A percentile compares a stretch with the other conserved stretches of the same genome.
Conservation (phyloP, 2,329 filamentous ascomycete genomes). For the Cladophialophora bantiana region DNA sequence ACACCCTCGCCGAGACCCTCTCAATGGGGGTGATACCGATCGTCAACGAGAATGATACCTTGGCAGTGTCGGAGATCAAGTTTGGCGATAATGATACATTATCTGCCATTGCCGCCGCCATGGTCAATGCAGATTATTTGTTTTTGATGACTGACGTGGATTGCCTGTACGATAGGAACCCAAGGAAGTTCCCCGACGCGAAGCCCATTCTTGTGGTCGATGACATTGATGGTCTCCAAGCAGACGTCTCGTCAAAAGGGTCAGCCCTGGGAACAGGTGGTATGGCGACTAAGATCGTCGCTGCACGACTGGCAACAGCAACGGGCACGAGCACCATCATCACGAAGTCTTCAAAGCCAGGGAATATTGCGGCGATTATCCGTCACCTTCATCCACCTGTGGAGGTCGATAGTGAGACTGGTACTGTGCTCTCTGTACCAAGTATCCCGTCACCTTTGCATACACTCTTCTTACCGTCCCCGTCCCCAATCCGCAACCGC, state of each 20-base stretch:
- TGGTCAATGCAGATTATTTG: slow-evolving; percentile 95
- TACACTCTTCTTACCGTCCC: slow-evolving; percentile 88
- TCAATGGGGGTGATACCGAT: slow-evolving; percentile 97
- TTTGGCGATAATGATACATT: slow-evolving; percentile 99
- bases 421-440: slow-evolving; percentile 41
- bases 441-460: slow-evolving; percentile 70
- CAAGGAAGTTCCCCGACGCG: slow-evolving; percentile 82
- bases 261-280: slow-evolving; percentile 91
- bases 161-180: slow-evolving; percentile 96
- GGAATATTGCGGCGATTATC: slow-evolving; percentile 88
- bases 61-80: slow-evolving; percentile 97
- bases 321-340: slow-evolving; percentile 96
- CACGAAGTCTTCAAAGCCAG: slow-evolving; percentile 89
- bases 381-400: slow-evolving; percentile 72
- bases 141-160: slow-evolving; percentile 99
- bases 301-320: slow-evolving; percentile 87
- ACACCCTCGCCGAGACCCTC: slow-evolving; percentile 87
- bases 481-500: slow-evolving; percentile 84
- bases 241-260: slow-evolving; percentile 89
- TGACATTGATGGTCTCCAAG: slow-evolving; percentile 81
- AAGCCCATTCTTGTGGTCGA: slow-evolving; percentile 90
- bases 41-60: slow-evolving; percentile 97
- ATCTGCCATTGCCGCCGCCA: slow-evolving; percentile 93
- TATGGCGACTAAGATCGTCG: slow-evolving; percentile 97
- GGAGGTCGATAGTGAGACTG: slow-evolving; percentile 34